Evolutionary conservation across 2,329 filamentous ascomycete genomes (phyloP).

Genomic region (Penicillium freii): DNA sequence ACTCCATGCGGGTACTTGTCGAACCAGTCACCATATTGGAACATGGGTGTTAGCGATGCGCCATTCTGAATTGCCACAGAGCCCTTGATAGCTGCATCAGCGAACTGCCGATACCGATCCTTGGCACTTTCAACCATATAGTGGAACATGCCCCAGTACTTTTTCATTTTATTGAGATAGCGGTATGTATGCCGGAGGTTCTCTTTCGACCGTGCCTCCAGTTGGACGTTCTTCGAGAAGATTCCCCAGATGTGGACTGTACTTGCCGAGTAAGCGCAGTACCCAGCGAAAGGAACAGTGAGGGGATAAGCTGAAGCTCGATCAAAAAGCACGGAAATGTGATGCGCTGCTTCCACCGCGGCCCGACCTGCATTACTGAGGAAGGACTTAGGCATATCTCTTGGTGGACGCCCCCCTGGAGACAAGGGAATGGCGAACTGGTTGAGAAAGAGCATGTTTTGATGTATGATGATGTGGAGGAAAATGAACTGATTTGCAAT

Average conservation of each 20-base stretch:
- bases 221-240: constrained; percentile 74
- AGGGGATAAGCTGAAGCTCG: constrained; percentile 78
- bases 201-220: constrained; percentile 76
- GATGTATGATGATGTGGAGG: constrained; percentile 83
- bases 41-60: constrained; percentile 61
- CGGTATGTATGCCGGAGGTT: constrained; percentile 85
- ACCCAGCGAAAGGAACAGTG: constrained; percentile 88
- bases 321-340: constrained; percentile 79
- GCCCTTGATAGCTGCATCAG: constrained; percentile 74
- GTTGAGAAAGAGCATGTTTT: constrained; percentile 86
- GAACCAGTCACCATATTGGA: constrained; percentile 98
- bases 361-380: constrained; percentile 70
- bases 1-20: constrained; percentile 91
- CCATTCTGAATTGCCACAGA: constrained; percentile 42
- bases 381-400: constrained; percentile 74
- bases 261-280: constrained; percentile 88
- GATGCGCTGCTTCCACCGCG: constrained; percentile 79
- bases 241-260: constrained; percentile 93
- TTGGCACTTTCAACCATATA: constrained; percentile 93
- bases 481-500: constrained; percentile 91
- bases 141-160: constrained; percentile 97
- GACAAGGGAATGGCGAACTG: constrained; percentile 75
- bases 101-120: constrained; percentile 79
- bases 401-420: constrained; percentile 61
- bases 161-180: constrained; percentile 92